A percentile compares a stretch with the other conserved stretches of the same genome.
Evolutionary conservation across 1,139 yeast species (phyloP).

Genomic region (Suhomyces bokatorum): DNA sequence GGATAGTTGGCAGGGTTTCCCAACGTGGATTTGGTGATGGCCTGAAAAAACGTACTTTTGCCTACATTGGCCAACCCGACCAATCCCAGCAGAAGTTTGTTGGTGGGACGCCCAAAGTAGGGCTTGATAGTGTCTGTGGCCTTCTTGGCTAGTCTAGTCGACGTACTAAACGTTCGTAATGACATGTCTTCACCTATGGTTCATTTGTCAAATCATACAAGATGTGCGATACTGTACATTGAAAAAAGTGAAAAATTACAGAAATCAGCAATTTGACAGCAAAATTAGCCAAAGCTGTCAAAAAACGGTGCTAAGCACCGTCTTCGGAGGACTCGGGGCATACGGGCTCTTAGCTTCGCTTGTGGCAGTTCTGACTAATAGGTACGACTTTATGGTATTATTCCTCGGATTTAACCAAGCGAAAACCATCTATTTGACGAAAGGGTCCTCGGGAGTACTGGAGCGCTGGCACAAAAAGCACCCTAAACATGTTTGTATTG

Average conservation of each 20-base stretch:
- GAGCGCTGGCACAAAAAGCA: neutral
- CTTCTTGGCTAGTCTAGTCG: constrained; percentile 7
- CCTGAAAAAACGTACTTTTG: constrained; percentile 64
- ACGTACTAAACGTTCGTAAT: constrained; percentile 9
- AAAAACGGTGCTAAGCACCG: no score
- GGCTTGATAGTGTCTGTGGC: neutral
- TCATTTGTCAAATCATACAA: neutral
- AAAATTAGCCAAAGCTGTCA: no score
- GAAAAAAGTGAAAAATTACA: neutral
- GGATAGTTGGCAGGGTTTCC: constrained; percentile 84
- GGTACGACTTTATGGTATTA: no score
- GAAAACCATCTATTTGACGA: no score
- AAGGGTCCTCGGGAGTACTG: neutral
- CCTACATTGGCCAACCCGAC: constrained; percentile 82
- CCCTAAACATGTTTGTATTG: neutral
- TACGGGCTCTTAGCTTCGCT: no score
- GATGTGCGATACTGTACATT: neutral
- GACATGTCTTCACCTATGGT: constrained; percentile 2
- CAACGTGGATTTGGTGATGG: constrained; percentile 66
- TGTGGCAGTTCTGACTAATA: no score
- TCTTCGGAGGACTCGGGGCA: no score
- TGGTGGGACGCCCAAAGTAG: constrained; percentile 55
- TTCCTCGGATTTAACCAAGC: no score
- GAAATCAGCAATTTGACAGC: neutral
- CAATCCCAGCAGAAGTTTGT: constrained; percentile 55